phyloP scores from a whole-genome alignment of 148 eudicot genomes.

The Chenopodium album region DNA sequence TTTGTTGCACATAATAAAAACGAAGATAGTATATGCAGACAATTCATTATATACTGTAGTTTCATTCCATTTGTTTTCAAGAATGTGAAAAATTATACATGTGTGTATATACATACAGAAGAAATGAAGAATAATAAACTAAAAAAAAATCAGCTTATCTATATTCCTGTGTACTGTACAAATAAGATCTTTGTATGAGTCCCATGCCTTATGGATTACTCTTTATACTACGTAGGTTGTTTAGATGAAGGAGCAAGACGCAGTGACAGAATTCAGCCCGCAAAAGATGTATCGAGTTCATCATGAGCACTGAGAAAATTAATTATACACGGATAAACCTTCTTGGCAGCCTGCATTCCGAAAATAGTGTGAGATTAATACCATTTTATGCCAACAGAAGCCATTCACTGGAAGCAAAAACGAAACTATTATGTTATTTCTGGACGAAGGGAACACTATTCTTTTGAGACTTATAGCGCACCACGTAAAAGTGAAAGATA shows the following conservation, averaged over 20 bases:
- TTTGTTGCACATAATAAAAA: too few species aligned
- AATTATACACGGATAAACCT: slow-evolving; percentile 51
- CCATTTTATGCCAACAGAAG: neutral
- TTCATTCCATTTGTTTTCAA: neutral
- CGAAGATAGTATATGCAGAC: too few species aligned
- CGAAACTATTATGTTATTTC: too few species aligned
- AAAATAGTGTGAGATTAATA: neutral
- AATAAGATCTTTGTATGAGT: neutral
- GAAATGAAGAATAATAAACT: too few species aligned
- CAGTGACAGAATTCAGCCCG: neutral
- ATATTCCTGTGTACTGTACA: neutral
- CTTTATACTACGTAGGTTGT: neutral
- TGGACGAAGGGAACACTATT: neutral
- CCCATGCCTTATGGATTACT: neutral
- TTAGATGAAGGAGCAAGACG: neutral
- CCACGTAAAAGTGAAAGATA: neutral
- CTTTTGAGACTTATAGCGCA: neutral
- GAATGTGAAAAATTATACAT: neutral
- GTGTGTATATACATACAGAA: neutral
- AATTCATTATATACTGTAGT: neutral
- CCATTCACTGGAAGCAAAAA: neutral
- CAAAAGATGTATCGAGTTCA: neutral
- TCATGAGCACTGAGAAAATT: slow-evolving; percentile 50
- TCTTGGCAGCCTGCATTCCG: slow-evolving; percentile 53
- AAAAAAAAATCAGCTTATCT: neutral